Base-by-base conservation (phyloP, 1,284 basidiomycete genomes). In the Entoloma clypeatum region DNA sequence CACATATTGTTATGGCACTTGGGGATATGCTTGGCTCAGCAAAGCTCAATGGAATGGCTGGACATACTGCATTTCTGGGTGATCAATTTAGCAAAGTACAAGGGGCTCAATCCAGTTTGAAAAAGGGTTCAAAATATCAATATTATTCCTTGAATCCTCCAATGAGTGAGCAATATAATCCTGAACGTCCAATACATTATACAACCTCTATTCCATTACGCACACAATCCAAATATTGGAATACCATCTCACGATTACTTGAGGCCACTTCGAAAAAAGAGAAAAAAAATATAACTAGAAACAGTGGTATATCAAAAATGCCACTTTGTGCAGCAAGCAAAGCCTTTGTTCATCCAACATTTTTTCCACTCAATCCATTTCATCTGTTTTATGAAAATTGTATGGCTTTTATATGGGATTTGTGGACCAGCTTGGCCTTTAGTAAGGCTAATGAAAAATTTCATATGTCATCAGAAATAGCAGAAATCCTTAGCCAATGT, bases 1-100 rank as follows among this genome's bases (percentile, higher is more conserved):
- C 48, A 2, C 48, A 45, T 36, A 43, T 56, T 39, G 40, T 43
- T 13, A 51, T 61, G 42, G 49, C 35, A 18, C 41, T 57, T 8
- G 58, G 59, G 6, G 59, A 61, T 53, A 61, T 60, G 57, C 43
- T 62, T 14, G 59, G 59, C 3, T 62, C 60, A 16, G 60, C 60
- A 18, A 61, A 62, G 29, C 27, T 61, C 7, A 62, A 51, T 54
- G 57, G 59, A 2, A 55, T 62, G 53, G 52, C 54, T n/a, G 58
- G 59, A 0, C 59, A 62, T 43, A 41, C 53, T 21, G 60, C 49
- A 25, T 35, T 56, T 5, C 49, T 34, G 51, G 60, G 60, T 6
- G 58, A 62, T 45, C 41, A 52, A 3, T 62, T 61, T 42, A 49
- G 45, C 17, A 30, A 43, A 18, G 52, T 60, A 14, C 39, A 46